phyloP scores from a whole-genome alignment of 129 eudicot species.

The Escallonia herrerae region DNA sequence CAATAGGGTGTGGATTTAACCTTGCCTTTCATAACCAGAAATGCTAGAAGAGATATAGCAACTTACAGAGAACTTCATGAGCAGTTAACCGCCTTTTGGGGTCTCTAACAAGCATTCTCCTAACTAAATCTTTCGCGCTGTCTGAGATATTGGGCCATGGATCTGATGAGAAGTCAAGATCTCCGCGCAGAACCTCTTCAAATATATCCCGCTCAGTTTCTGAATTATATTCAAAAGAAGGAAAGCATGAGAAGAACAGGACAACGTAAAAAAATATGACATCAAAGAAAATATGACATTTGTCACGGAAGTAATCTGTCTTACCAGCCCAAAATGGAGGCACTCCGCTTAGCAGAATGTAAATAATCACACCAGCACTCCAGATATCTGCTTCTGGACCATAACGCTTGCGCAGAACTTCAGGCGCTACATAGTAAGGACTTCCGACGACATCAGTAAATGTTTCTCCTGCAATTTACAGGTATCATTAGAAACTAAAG shows the following conservation, averaged over 20 bases:
- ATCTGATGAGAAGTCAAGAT: slow-evolving; percentile 39
- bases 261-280: neutral
- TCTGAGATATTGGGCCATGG: slow-evolving; percentile 52
- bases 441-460: slow-evolving; percentile 55
- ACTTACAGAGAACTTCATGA: slow-evolving; percentile 41
- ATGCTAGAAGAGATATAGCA: neutral
- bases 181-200: slow-evolving; percentile 38
- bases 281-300: neutral
- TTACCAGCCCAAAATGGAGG: slow-evolving; percentile 81
- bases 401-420: slow-evolving; percentile 45
- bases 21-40: neutral
- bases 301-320: neutral
- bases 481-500: slow-evolving; percentile 5
- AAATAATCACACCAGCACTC: slow-evolving; percentile 74
- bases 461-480: slow-evolving; percentile 31
- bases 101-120: slow-evolving; percentile 39
- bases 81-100: slow-evolving; percentile 35
- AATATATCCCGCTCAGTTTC: slow-evolving; percentile 43
- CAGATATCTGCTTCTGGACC: slow-evolving; percentile 64
- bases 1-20: too few species aligned
- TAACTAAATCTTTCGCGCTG: slow-evolving; percentile 40
- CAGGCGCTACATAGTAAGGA: slow-evolving; percentile 68
- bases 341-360: slow-evolving; percentile 59
- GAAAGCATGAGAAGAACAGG: neutral
- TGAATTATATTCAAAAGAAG: slow-evolving; percentile 6